Conservation (phyloP, 352 stramenopile species). For the Phytophthora multivora region DNA sequence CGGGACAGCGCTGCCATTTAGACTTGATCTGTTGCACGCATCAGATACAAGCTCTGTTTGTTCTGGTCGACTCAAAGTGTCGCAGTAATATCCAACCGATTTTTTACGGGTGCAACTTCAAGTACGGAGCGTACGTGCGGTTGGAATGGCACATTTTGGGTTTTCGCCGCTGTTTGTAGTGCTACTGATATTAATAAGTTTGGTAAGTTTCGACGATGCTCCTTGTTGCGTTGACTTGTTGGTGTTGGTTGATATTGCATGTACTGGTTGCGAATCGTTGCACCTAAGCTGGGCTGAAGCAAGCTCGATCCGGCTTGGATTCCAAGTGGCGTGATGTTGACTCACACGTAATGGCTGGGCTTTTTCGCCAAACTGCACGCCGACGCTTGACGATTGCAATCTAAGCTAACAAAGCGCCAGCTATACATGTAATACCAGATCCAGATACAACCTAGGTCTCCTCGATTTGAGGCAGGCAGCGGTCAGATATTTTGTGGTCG, state of each 20-base stretch:
- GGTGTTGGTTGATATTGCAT: background rate
- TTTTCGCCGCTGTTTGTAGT: background rate
- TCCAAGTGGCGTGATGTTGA: conserved; percentile 2
- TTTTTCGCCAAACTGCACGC: background rate
- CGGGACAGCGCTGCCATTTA: background rate
- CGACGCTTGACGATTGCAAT: background rate
- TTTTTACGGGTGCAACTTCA: conserved; percentile 34
- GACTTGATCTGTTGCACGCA: conserved; percentile 1
- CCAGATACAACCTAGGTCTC: no score
- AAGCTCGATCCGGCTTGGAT: no score
- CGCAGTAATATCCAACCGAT: background rate
- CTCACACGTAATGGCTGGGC: background rate
- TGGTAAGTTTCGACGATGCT: background rate
- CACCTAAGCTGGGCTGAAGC: no score
- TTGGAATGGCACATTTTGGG: background rate
- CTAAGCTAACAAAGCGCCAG: no score
- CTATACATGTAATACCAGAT: no score
- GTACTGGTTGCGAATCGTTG: background rate
- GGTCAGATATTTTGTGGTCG: background rate
- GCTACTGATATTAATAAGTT: background rate
- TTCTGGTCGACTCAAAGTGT: conserved; percentile 16
- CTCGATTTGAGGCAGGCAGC: no score
- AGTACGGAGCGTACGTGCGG: conserved; percentile 3
- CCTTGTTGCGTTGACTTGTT: no score
- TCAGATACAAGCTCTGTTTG: background rate